Evolutionary conservation across 2,329 filamentous ascomycete species (phyloP), one percentile per base, ranked within the genome.

Genomic region (Curvularia lunata): DNA sequence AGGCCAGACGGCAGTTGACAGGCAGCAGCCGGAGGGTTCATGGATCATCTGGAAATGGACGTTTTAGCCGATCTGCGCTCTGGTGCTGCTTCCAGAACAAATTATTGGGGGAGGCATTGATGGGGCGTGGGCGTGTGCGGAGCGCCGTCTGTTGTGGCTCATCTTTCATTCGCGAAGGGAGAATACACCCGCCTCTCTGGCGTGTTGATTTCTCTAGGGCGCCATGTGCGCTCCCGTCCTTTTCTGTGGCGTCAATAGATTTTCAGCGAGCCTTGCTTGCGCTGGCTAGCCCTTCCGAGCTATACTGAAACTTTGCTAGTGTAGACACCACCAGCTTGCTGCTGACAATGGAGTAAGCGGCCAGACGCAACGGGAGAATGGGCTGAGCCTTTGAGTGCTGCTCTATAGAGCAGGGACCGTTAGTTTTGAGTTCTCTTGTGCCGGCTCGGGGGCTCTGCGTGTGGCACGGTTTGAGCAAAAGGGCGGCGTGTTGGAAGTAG

Each of bases 181-280:
- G 43, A 53, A 37, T 48, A 19, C 50, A 42, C 43, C 43, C 43
- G 50, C 12, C 27, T 34, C 45, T 54, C 27, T 54, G 34, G 27
- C 16, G 49, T 43, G 49, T 38, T 57, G 54, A 57, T 57, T 50
- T 9, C 52, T 46, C 49, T 53, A 54, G 54, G 43, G 54, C 46
- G 50, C 54, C 54, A 57, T 54, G 50, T 54, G 54, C 54, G 54
- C 27, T 57, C 50, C 54, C 54, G 54, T 54, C 48, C 43, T 23
- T 27, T 25, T 49, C 47, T 52, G 53, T 56, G 38, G 34, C 32
- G 41, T 38, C 47, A 16, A 18, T 13, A 27, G n/a, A 23, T 18
- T 32, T 38, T 40, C 21, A 12, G 19, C 16, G 16, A 23, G 34
- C 23, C 37, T 40, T 12, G 28, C 28, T 30, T 30, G 28, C 8